Base-by-base conservation (phyloP, 495 filamentous ascomycete genomes). In the Neurospora terricola region DNA sequence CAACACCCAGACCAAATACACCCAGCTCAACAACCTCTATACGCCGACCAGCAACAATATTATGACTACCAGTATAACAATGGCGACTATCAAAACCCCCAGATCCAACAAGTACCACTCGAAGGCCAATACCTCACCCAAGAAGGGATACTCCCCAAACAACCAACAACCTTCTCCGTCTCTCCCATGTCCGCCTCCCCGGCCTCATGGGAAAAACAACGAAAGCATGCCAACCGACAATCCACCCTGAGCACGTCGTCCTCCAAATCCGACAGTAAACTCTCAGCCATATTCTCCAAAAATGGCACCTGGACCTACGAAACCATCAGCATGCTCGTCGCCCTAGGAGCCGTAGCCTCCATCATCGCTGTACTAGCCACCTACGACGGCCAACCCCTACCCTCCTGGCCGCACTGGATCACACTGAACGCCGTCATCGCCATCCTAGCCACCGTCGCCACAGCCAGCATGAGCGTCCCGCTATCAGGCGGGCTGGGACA, bases 401-500 rank as follows among this genome's bases (percentile, higher is more conserved):
- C 83, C 0, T 78, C 82, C 4, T 87, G 84, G 84, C 83, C 84
- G 1, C 83, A 83, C 69, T 77, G 39, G 40, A 40, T 76, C 38
- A 76, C 75, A 3, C 12, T 74, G 38, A 76, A 74, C 45, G 75
- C 75, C 37, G 43, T 74, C 11, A 72, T 76, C 7, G 75, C 75
- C 37, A 66, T 76, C 37, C 62, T 76, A 11, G 73, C 70, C 3
- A 72, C 75, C 10, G 21, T 72, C 6, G 70, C 72, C 1, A 74
- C 73, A 3, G 75, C 82, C n/a, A 72, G 74, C 23, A 76, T 87
- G 81, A 78, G 80, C 23, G 80, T 84, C 21, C 75, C 81, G 6
- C 75, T 86, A 16, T 79, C 80, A 4, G 81, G 82, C 45, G 80
- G 76, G 1, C 71, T 87, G 30, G 80, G 80, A 8, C 84, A 86